These are phyloP conservation scores for Phalaenopsis aphrodite DNA, from an alignment of 106 monocot genomes.

Conservation along the genomic window DNA sequence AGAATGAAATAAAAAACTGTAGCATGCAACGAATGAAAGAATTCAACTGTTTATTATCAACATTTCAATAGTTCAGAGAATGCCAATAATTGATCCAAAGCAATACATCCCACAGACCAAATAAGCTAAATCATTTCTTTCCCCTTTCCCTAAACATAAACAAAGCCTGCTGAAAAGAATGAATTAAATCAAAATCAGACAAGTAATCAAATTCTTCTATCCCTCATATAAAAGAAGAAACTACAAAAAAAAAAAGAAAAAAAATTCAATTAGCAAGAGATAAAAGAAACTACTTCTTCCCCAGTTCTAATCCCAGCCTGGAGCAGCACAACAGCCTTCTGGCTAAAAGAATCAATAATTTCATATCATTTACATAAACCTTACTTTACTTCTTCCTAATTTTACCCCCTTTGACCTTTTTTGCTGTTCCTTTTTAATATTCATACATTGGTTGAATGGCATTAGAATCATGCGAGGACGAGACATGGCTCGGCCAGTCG, in stretches of 20 bases:
- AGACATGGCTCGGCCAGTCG: conserved; percentile 16
- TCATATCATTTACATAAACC: conserved; percentile 9
- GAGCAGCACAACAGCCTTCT: neutral
- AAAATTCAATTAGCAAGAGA: neutral
- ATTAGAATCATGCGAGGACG: conserved; percentile 15
- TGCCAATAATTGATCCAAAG: neutral
- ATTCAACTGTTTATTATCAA: neutral
- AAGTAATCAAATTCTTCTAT: neutral
- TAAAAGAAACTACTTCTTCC: neutral
- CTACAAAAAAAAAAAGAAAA: neutral
- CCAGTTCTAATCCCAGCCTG: neutral
- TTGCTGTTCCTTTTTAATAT: neutral
- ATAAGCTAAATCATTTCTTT: neutral
- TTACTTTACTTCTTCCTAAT: neutral
- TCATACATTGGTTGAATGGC: neutral
- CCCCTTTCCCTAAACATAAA: neutral
- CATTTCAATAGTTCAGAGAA: neutral
- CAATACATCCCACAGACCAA: neutral
- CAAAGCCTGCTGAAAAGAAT: neutral
- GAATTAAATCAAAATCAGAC: conserved; percentile 9
- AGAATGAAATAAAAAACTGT: neutral
- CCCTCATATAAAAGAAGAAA: neutral
- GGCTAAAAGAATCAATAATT: conserved; percentile 6
- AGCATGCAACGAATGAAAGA: conserved; percentile 5
- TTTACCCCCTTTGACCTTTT: neutral